Evolutionary conservation across 352 stramenopile genomes (phyloP).

Genomic region (Phytopythium ostracodes): DNA sequence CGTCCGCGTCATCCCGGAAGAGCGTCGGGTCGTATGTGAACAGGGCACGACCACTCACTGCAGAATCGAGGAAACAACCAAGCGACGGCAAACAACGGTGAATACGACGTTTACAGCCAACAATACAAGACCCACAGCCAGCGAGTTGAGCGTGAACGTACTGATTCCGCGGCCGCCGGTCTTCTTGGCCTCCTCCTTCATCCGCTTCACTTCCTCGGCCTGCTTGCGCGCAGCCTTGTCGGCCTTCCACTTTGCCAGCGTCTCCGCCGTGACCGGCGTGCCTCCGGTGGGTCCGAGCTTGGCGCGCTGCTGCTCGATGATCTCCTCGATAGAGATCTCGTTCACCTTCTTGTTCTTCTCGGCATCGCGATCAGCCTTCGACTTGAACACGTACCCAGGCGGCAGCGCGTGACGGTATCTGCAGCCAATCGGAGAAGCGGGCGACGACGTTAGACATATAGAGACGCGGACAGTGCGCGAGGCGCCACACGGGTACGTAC

Average conservation of each 20-base stretch:
- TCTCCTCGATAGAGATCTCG: constrained; percentile 88
- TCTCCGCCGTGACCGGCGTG: constrained; percentile 85
- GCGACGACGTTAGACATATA: neutral
- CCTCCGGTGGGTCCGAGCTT: constrained; percentile 81
- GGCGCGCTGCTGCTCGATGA: constrained; percentile 88
- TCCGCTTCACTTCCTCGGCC: constrained; percentile 73
- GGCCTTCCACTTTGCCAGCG: constrained; percentile 89
- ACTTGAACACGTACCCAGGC: constrained; percentile 87
- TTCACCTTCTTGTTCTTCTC: constrained; percentile 82
- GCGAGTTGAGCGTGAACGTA: constrained; percentile 36
- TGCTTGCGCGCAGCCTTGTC: constrained; percentile 76
- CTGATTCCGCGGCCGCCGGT: constrained; percentile 73
- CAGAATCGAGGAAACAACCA: constrained; percentile 24
- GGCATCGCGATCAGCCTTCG: constrained; percentile 78
- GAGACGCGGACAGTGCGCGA: too few species aligned
- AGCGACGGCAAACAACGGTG: constrained; percentile 6
- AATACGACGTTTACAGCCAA: neutral
- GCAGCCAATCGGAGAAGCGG: neutral
- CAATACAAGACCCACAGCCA: neutral
- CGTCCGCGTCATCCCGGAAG: constrained; percentile 89
- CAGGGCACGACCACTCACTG: constrained; percentile 88
- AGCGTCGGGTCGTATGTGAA: constrained; percentile 89
- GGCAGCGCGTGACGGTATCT: constrained; percentile 85
- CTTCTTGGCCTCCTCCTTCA: constrained; percentile 87
- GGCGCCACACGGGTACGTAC: constrained; percentile 21